Evolutionary conservation across 257 asterid genomes (phyloP), one percentile per base, ranked within the genome.

Genomic region (Perilla frutescens): DNA sequence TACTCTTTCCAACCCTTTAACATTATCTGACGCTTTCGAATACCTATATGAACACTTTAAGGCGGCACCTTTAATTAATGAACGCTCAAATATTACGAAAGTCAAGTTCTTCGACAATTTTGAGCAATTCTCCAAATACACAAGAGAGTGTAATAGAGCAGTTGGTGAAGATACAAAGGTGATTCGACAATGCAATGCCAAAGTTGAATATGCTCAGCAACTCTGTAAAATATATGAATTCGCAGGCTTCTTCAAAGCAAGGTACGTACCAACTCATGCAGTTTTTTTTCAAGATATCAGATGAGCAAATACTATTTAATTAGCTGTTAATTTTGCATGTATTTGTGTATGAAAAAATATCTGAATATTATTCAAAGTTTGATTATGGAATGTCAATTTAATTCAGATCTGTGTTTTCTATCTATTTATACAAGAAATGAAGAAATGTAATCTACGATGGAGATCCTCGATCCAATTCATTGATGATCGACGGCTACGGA

Each of bases 211-310:
- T 39, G 83, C 73, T 8, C 74, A 76, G 58, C 86, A 79, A 37
- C 72, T 84, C 3, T 76, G 82, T 77, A 84, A 81, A 80, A 60
- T 71, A 72, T 81, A 81, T 49, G 86, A 76, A 5, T 84, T 81
- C 44, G 63, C 51, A 1, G 81, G 74, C 0, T 74, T 81, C 40
- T 62, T 76, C 58, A 76, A 74, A 2, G 86, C 81, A 13, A 81
- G 83, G 85, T 81, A 60, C 1, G 69, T 4, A 13, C 13, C 1
- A 2, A 41, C 9, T 3, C 43, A 39, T 39, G 43, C 6, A 3
- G 1, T 39, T 39, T 39, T 39, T 39, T 20, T 20, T 20, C 26
- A 20, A 20, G 26, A 20, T 20, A 20, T 20, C 26, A 20, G 0
- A 20, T 20, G 26, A 20, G 26, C 1, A 20, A 20, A 20, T 20